Percentiles rank a stretch among this genome's conserved stretches.
Evolutionary conservation across 495 filamentous ascomycete species (phyloP).

Genomic region (Trichocladium uniseriatum): DNA sequence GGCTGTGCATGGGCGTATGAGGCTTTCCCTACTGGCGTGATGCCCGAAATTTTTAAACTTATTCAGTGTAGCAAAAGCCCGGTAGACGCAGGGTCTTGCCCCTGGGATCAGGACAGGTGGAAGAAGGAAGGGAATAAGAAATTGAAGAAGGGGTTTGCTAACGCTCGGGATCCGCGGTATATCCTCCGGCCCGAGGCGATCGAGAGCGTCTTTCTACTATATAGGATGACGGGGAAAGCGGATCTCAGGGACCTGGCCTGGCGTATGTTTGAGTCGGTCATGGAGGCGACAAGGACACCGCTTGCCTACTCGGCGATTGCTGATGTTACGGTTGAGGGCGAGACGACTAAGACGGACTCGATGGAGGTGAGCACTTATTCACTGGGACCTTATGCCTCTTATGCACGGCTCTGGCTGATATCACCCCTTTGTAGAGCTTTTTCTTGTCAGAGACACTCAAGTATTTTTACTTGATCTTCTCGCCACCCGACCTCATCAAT

Average conservation of each 20-base stretch:
- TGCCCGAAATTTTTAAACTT: constrained; percentile 67
- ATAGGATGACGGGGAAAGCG: constrained; percentile 59
- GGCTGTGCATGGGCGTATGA: constrained; percentile 92
- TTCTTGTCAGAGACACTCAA: constrained; percentile 42
- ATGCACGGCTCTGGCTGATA: no score
- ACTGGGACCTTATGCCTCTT: no score
- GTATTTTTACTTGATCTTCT: constrained; percentile 70
- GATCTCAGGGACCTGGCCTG: constrained; percentile 57
- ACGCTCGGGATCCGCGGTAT: constrained; percentile 29
- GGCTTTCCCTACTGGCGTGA: constrained; percentile 68
- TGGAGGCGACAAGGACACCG: constrained; percentile 49
- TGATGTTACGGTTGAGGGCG: constrained; percentile 34
- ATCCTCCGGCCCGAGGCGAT: constrained; percentile 56
- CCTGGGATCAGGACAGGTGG: constrained; percentile 24
- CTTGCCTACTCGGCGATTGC: constrained; percentile 49
- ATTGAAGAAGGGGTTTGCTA: constrained; percentile 39
- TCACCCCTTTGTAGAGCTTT: constrained; percentile 23
- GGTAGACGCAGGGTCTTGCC: constrained; percentile 11
- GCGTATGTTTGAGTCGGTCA: constrained; percentile 64
- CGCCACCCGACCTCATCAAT: constrained; percentile 58
- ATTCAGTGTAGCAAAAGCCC: constrained; percentile 38
- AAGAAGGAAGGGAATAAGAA: constrained; percentile 7
- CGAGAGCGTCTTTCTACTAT: constrained; percentile 64
- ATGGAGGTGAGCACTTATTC: constrained; percentile 18
- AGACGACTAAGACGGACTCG: constrained; percentile 21